phyloP scores from a whole-genome alignment of 2,329 filamentous ascomycete genomes.

The Chaetomiaceae sp. region DNA sequence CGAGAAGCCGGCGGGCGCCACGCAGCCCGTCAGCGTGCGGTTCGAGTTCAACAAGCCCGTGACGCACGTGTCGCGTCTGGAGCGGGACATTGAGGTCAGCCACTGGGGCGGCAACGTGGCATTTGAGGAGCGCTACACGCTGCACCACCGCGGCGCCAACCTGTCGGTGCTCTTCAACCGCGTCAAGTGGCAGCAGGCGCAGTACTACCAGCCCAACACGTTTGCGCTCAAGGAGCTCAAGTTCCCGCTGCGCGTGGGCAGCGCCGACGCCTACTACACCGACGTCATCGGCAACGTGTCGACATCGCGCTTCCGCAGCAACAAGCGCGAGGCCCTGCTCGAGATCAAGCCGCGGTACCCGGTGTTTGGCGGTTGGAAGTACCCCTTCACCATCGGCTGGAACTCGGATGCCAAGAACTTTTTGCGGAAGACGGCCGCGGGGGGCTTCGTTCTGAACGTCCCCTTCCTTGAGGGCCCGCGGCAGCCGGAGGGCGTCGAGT shows the following conservation, averaged over 20 bases:
- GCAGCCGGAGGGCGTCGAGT: slow-evolving; percentile 78
- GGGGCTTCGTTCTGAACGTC: slow-evolving; percentile 80
- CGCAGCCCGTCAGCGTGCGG: slow-evolving; percentile 69
- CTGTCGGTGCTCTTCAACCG: slow-evolving; percentile 69
- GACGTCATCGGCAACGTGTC: slow-evolving; percentile 97
- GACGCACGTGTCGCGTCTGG: slow-evolving; percentile 70
- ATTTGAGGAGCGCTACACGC: slow-evolving; percentile 87
- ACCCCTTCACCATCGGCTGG: slow-evolving; percentile 95
- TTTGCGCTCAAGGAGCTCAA: slow-evolving; percentile 77
- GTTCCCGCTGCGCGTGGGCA: slow-evolving; percentile 74
- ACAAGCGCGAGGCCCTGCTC: slow-evolving; percentile 71
- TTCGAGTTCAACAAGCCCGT: slow-evolving; percentile 96
- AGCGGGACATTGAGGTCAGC: slow-evolving; percentile 90
- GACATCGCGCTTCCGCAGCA: slow-evolving; percentile 80
- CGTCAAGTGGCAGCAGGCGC: slow-evolving; percentile 67
- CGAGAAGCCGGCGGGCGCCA: slow-evolving; percentile 72
- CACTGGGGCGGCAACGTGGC: slow-evolving; percentile 98
- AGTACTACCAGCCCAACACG: slow-evolving; percentile 72
- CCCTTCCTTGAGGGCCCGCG: slow-evolving; percentile 92
- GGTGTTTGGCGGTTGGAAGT: slow-evolving; percentile 97
- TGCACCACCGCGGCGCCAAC: slow-evolving; percentile 81
- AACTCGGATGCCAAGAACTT: slow-evolving; percentile 78
- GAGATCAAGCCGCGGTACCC: slow-evolving; percentile 93
- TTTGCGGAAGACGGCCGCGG: slow-evolving; percentile 60
- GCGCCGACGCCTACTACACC: slow-evolving; percentile 85